Base-by-base conservation (phyloP, 768 basidiomycete genomes). In the Saitozyma podzolica region DNA sequence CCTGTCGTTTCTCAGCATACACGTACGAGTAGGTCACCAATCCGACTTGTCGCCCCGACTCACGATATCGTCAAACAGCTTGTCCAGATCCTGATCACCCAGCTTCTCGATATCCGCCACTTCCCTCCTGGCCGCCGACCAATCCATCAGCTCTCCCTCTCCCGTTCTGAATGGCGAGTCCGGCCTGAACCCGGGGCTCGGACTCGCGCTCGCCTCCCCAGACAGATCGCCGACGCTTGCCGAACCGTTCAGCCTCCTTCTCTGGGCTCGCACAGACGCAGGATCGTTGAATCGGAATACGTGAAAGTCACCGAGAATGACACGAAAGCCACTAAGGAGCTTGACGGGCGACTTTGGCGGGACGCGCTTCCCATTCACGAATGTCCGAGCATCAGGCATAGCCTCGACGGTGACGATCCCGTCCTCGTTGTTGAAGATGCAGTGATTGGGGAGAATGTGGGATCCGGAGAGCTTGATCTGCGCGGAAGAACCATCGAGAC, bases 101-200 rank as follows among this genome's bases (percentile, higher is more conserved):
- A 99, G 84, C 71, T 89, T 91, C 78, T 98, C 92, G 29, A 99
- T 84, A 13, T 90, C 85, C 14, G 95, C 94, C 6, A 93, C 93
- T 80, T 99, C 96, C 8, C 93, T 86, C 76, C 91, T 90, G 7
- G 96, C 96, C 78, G 88, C 98, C n/a, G 87, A 90, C 96, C 96
- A 99, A 78, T 99, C 96, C 50, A 92, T 73, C 37, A 76, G 43
- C 20, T 73, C 72, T 6, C 52, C 70, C 9, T 64, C 65, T n/a
- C 64, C 58, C n/a, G 43, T 14, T 29, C 47, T 59, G 14, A 42
- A 47, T 11, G 69, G 68, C 9, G 65, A 63, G 3, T 69, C 73
- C 2, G 67, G 42, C 48, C 68, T 16, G 41, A 50, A 63, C 13
- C 61, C 63, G 0, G 62, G 61, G 3, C 13, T 13, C 45, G 45